Evolutionary conservation across 1,284 basidiomycete species (phyloP).

Genomic region (Cronartium quercuum): DNA sequence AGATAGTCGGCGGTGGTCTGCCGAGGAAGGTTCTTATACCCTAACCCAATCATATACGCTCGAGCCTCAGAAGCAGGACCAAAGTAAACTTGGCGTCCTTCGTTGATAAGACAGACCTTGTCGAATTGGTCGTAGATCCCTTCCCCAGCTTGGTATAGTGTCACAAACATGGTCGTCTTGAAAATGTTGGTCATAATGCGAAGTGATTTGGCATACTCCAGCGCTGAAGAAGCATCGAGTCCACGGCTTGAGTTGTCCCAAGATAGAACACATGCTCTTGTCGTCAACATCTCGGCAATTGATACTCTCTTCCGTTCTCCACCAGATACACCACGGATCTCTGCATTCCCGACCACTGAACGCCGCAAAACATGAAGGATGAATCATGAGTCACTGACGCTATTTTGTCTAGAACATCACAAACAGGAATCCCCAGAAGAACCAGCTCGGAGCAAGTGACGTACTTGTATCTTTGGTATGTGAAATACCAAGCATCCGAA

Average conservation of each 20-base stretch:
- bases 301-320: slow-evolving; percentile 65
- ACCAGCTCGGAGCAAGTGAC: slow-evolving; percentile 42
- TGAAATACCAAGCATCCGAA: slow-evolving; percentile 62
- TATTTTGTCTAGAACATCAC: no score
- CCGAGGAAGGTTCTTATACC: slow-evolving; percentile 43
- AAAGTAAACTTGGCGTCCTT: slow-evolving; percentile 47
- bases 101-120: slow-evolving; percentile 49
- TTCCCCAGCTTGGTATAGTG: slow-evolving; percentile 44
- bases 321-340: slow-evolving; percentile 68
- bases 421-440: neutral
- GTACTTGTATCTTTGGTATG: slow-evolving; percentile 58
- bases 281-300: slow-evolving; percentile 57
- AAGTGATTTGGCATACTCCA: slow-evolving; percentile 58
- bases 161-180: slow-evolving; percentile 58
- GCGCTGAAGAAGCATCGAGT: slow-evolving; percentile 60
- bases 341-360: slow-evolving; percentile 62
- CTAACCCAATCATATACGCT: slow-evolving; percentile 43
- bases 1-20: slow-evolving; percentile 45
- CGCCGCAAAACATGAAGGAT: no score
- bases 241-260: slow-evolving; percentile 62
- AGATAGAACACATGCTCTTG: slow-evolving; percentile 53
- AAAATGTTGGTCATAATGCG: slow-evolving; percentile 56
- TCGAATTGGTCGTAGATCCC: slow-evolving; percentile 47
- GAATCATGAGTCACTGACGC: no score
- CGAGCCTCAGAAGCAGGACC: slow-evolving; percentile 41